A percentile compares a stretch with the other conserved stretches of the same genome.
Conservation (phyloP, 208 protist genomes). For the Leishmania tarentolae region DNA sequence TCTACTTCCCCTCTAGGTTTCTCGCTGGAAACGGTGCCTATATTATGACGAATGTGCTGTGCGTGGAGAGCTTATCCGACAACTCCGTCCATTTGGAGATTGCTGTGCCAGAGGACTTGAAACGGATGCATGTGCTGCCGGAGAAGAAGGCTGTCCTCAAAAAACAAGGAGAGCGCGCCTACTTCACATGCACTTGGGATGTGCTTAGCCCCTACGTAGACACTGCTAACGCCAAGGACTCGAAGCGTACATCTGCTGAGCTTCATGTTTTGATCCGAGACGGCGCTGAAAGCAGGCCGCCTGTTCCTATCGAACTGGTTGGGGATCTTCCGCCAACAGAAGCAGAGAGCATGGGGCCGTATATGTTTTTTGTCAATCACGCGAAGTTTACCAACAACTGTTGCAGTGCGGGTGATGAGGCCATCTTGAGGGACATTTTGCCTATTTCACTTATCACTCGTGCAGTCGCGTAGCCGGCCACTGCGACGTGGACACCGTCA, state of each 20-base stretch:
- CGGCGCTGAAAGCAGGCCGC: conserved; percentile 32
- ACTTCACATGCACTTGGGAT: conserved; percentile 61
- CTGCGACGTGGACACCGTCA: background rate
- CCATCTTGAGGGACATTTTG: conserved; percentile 26
- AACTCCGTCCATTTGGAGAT: conserved; percentile 44
- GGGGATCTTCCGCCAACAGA: conserved; percentile 35
- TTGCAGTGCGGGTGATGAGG: conserved; percentile 27
- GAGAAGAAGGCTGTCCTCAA: conserved; percentile 25
- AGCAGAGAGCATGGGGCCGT: conserved; percentile 26
- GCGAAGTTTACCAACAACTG: conserved; percentile 49
- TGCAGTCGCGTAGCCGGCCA: conserved; percentile 9
- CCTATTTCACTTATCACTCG: conserved; percentile 31
- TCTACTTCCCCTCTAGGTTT: conserved; percentile 64
- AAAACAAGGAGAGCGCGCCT: conserved; percentile 22
- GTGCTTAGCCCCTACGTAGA: conserved; percentile 45
- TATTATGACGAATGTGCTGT: conserved; percentile 71
- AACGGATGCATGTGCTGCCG: conserved; percentile 25
- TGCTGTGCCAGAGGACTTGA: conserved; percentile 31
- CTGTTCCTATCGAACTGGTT: conserved; percentile 44
- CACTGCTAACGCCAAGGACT: conserved; percentile 19
- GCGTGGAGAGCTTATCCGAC: conserved; percentile 49
- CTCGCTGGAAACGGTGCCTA: conserved; percentile 49
- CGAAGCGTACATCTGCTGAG: conserved; percentile 10
- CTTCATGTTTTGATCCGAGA: conserved; percentile 46
- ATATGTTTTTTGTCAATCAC: conserved; percentile 65